Base-by-base conservation (phyloP, 2,329 filamentous ascomycete species). In the Alternaria ethzedia region DNA sequence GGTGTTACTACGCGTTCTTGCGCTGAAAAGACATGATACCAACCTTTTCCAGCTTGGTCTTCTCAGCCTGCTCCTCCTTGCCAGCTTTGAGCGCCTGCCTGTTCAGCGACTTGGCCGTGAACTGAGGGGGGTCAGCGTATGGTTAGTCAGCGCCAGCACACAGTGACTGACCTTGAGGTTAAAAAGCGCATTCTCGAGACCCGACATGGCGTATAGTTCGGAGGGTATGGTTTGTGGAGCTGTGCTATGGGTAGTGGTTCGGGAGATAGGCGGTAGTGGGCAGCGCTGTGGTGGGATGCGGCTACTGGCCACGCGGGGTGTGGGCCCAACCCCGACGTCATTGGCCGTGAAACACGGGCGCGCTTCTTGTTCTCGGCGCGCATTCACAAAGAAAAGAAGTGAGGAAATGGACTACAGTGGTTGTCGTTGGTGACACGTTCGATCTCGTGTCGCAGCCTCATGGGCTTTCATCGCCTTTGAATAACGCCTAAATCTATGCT, bases 51-150 rank as follows among this genome's bases (percentile, higher is more conserved):
- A 89, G 78, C 75, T 88, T 89, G 61, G 85, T 82, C 75, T 88
- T 87, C 80, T 89, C 87, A 2, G 84, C 79, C 67, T 84, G 85
- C 73, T 89, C 87, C 75, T 88, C 87, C 74, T 89, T 88, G 61
- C 83, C 84, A 26, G 87, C 87, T 77, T 88, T 89, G 52, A 85
- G 84, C 17, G 87, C 85, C 82, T 89, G 87, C 67, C 87, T 81
- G 74, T 88, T 88, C 58, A 89, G 84, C 79, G 88, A 86, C 77
- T 89, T 89, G 55, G 86, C 84, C 32, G 87, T 89, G 80, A 89
- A 88, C 86, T 87, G 70, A 30, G 43, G 49, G 41, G 36, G 28
- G 71, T 80, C 61, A 79, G 75, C 63, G 59, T 51, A 45, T 30
- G 47, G 54, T 23, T 36, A 36, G 30, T 43, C 36, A 49, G 63